Base-by-base conservation (phyloP, 2,329 filamentous ascomycete genomes). In the Alternaria gaisen region DNA sequence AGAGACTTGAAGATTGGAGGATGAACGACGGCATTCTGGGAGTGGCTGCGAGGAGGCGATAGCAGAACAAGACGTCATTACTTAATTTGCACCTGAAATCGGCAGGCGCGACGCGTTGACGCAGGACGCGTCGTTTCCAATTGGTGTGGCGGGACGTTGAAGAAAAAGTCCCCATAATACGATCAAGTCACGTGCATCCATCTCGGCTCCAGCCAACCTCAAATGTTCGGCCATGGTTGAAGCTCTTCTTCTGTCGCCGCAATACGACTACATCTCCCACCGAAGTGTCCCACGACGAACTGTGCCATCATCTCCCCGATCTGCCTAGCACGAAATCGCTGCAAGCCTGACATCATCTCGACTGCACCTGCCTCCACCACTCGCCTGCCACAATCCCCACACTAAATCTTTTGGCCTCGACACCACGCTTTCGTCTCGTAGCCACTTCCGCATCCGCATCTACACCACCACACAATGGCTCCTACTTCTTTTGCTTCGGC, bases 401-500 rank as follows among this genome's bases (percentile, higher is more conserved):
- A 62, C 64, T 61, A 62, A 65, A 71, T 68, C 66, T 65, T 65
- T 54, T 63, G 61, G 68, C 66, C 63, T 72, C 67, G 69, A 69
- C 60, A 65, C 56, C 65, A 69, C 65, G 38, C 58, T 66, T 60
- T 61, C 57, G 60, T 65, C 68, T 65, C 60, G 65, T 57, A 63
- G 68, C 63, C 59, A 46, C 67, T 64, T 63, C 65, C 65, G 42
- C 61, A 60, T 38, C 61, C 20, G 58, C 66, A n/a, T 4, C 34
- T 9, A 38, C 34, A 48, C 61, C 58, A 60, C 58, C 41, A 68
- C 65, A 67, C 52, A 52, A 83, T 83, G 82, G 81, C 81, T 66
- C 82, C 82, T 65, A 80, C 82, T 53, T 82, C 82, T 60, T 84
- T 84, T 72, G 83, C 83, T 68, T 84, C 82, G 59, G 82, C 82